These are phyloP conservation scores for Diospyros lotus DNA, from an alignment of 148 eudicot species.

Conservation along the genomic window DNA sequence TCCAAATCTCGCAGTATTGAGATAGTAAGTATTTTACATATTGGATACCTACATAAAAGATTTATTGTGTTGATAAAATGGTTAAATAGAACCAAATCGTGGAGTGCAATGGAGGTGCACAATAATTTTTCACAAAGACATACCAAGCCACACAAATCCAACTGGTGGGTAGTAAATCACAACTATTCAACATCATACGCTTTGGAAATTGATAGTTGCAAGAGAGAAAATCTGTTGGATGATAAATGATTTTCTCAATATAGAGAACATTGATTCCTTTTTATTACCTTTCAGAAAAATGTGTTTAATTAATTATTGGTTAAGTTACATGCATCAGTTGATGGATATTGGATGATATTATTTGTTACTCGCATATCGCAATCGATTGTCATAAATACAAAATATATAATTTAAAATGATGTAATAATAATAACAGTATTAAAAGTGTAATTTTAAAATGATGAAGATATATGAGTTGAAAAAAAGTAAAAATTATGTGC, in stretches of 20 bases:
- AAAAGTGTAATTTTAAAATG: too few relatives aligned
- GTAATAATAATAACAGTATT: too few relatives aligned
- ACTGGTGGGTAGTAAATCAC: conserved; percentile 68
- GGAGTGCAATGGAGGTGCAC: too few relatives aligned
- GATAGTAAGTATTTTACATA: conserved; percentile 68
- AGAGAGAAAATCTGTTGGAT: conserved; percentile 42
- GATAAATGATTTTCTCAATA: not conserved
- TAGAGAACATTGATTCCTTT: not conserved
- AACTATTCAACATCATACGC: conserved; percentile 46
- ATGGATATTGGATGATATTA: too few relatives aligned
- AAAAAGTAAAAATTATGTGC: too few relatives aligned
- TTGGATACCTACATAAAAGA: conserved; percentile 64
- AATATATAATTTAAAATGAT: too few relatives aligned
- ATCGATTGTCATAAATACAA: too few relatives aligned
- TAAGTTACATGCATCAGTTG: too few relatives aligned
- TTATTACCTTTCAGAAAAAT: conserved; percentile 50
- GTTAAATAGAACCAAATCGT: not conserved
- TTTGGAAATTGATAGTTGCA: conserved; percentile 40
- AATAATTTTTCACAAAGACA: not conserved
- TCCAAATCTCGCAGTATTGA: conserved; percentile 54
- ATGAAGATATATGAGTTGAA: too few relatives aligned
- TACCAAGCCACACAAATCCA: conserved; percentile 89
- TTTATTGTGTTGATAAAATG: not conserved
- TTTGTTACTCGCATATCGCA: conserved; percentile 28
- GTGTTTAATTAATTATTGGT: conserved; percentile 4